Conservation (phyloP, 257 asterid genomes). For the Lycium barbarum region DNA sequence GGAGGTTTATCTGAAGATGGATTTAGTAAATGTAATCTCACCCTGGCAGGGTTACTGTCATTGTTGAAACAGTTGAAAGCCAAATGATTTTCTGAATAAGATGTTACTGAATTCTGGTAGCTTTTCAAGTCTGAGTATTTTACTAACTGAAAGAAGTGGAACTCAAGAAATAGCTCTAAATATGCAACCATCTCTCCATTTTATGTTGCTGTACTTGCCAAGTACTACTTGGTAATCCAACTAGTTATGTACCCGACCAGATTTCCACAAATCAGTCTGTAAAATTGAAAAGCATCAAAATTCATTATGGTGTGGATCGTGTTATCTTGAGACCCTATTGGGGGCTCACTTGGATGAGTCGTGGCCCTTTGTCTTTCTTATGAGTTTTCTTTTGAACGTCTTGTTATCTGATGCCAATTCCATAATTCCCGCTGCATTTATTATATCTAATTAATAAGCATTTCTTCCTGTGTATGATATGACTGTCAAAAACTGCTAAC, state of each 20-base stretch:
- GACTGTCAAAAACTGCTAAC: not conserved
- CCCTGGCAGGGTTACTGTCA: conserved; percentile 7
- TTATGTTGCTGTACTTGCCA: conserved; percentile 7
- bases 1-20: not conserved
- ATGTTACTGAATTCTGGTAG: not conserved
- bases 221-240: not conserved
- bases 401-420: conserved; percentile 14
- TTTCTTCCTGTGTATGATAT: conserved; percentile 7
- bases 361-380: conserved; percentile 41
- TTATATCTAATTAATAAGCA: not conserved
- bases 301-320: conserved; percentile 12
- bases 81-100: not conserved
- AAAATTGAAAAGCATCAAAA: conserved; percentile 5
- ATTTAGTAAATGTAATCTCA: conserved; percentile 18
- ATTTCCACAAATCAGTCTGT: not conserved
- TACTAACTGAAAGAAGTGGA: conserved; percentile 24
- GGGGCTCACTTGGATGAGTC: conserved; percentile 38
- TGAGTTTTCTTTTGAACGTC: conserved; percentile 51
- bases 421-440: conserved; percentile 20
- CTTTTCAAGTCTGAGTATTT: conserved; percentile 13
- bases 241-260: conserved; percentile 16
- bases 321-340: conserved; percentile 21
- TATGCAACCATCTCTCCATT: conserved; percentile 17
- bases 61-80: not conserved
- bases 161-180: not conserved